Percentiles rank a stretch among this genome's conserved stretches.
These are phyloP conservation scores for Monosporozyma aquatica DNA, from an alignment of 805 yeast genomes.

Conservation along the genomic window DNA sequence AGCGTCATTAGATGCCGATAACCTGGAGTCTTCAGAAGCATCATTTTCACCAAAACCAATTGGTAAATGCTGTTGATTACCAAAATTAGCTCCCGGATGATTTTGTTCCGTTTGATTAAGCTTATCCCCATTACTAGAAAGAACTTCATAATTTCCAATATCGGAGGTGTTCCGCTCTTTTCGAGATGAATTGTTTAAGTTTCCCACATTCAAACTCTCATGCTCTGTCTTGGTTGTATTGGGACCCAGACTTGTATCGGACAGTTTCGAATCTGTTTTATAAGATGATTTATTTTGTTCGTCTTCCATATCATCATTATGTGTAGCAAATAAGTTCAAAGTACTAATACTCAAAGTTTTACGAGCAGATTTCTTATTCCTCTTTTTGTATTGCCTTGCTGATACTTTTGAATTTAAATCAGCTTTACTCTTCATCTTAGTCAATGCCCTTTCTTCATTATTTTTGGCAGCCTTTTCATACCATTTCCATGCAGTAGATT, in stretches of 20 bases:
- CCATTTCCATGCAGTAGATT: slow-evolving; percentile 60
- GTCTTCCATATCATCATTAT: background rate
- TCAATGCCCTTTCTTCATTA: slow-evolving; percentile 43
- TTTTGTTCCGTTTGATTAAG: background rate
- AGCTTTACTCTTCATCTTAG: slow-evolving; percentile 21
- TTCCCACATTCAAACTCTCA: background rate
- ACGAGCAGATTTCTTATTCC: slow-evolving; percentile 10
- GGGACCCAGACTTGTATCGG: background rate
- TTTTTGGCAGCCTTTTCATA: slow-evolving; percentile 61
- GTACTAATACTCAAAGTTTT: slow-evolving; percentile 15
- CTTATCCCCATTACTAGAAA: too few species aligned
- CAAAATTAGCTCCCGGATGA: too few species aligned
- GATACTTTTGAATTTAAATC: background rate
- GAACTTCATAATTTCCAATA: too few species aligned
- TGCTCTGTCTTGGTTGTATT: background rate
- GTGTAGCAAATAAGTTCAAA: slow-evolving; percentile 15
- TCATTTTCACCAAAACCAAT: too few species aligned
- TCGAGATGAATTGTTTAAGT: background rate
- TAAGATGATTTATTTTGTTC: background rate
- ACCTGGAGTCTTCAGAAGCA: too few species aligned
- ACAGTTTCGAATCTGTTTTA: too few species aligned
- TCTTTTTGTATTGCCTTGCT: background rate
- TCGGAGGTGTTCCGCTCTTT: background rate
- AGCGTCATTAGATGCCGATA: too few species aligned
- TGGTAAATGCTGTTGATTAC: background rate